phyloP scores from a whole-genome alignment of 2,329 filamentous ascomycete genomes.

The Acrocalymma vagum region DNA sequence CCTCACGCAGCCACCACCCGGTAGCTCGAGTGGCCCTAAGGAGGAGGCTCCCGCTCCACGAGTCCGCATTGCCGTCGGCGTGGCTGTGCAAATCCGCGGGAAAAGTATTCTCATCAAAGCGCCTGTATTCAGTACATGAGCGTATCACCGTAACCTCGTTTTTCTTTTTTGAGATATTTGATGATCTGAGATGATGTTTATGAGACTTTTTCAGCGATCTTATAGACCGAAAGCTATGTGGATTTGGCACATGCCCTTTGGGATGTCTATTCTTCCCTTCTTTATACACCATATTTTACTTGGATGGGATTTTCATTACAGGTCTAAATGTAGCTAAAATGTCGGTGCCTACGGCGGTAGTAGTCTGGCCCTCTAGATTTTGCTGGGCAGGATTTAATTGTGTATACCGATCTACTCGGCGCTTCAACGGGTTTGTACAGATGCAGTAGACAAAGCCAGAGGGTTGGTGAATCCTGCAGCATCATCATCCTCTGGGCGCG shows the following conservation, averaged over 20 bases:
- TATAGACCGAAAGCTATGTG: constrained; percentile 20
- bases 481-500: too few species aligned
- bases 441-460: constrained; percentile 10
- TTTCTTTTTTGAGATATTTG: background rate
- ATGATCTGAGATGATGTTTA: constrained; percentile 13
- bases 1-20: constrained; percentile 45
- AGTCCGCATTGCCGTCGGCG: constrained; percentile 57
- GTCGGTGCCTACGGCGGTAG: constrained; percentile 20
- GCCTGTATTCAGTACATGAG: constrained; percentile 53
- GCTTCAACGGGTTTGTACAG: constrained; percentile 28
- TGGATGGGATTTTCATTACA: constrained; percentile 9
- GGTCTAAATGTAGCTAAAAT: constrained; percentile 24
- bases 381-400: constrained; percentile 21
- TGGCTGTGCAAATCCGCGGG: constrained; percentile 58
- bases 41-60: constrained; percentile 53
- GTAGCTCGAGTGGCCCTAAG: constrained; percentile 48
- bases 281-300: constrained; percentile 16
- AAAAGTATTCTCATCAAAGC: constrained; percentile 59
- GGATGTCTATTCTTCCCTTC: constrained; percentile 19
- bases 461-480: background rate
- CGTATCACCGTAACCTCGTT: too few species aligned
- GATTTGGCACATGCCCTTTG: constrained; percentile 1
- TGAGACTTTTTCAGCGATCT: constrained; percentile 20
- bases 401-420: constrained; percentile 46
- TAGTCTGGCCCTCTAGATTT: constrained; percentile 12